Percentiles rank a stretch among this genome's conserved stretches.
Conservation (phyloP, 2,329 filamentous ascomycete genomes). For the Penicillium verrucosum region DNA sequence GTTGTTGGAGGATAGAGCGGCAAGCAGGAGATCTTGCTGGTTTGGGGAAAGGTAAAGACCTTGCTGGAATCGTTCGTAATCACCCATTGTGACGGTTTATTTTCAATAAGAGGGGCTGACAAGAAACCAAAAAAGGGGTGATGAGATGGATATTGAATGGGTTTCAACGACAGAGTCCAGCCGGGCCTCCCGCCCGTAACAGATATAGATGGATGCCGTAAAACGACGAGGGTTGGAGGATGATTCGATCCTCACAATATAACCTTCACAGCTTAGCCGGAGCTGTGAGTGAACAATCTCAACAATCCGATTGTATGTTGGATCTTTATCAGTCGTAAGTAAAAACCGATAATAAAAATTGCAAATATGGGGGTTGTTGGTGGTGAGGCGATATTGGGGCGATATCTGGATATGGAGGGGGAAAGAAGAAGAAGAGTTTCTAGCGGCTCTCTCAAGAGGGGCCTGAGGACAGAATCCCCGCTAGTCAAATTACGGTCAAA, state of each 20-base stretch:
- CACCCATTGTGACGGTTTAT: slow-evolving; percentile 31
- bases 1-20: slow-evolving; percentile 70
- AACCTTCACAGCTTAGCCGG: not conserved
- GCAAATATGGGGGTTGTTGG: not conserved
- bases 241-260: not conserved
- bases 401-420: slow-evolving; percentile 5
- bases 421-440: slow-evolving; percentile 9
- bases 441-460: slow-evolving; percentile 9
- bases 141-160: not conserved
- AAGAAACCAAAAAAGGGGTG: not conserved
- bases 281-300: not conserved
- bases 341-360: not conserved
- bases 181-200: slow-evolving; percentile 38
- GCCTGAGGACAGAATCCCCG: slow-evolving; percentile 14
- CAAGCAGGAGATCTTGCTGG: slow-evolving; percentile 72
- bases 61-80: slow-evolving; percentile 44
- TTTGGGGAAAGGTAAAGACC: slow-evolving; percentile 70
- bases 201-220: slow-evolving; percentile 17
- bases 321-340: not conserved
- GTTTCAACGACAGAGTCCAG: slow-evolving; percentile 9
- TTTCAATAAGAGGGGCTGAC: not conserved
- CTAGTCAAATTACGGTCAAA: slow-evolving; percentile 8
- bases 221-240: slow-evolving; percentile 3
- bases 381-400: not conserved
- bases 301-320: not conserved